Evolutionary conservation across 1,284 basidiomycete species (phyloP).

Genomic region (Ceratobasidium sp.): DNA sequence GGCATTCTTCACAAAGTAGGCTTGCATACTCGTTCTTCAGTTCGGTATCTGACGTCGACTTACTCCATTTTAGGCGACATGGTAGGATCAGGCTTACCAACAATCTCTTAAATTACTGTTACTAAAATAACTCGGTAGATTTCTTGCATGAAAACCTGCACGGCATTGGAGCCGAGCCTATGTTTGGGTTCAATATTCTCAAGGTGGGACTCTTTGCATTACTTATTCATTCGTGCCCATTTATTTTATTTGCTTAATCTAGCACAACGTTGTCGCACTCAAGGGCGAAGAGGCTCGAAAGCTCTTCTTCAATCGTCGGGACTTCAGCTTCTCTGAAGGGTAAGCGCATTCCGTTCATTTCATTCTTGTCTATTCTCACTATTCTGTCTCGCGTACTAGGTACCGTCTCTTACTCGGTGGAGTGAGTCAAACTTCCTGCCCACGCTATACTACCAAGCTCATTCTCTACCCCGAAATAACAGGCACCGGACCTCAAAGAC

Average conservation of each 20-base stretch:
- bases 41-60: background rate
- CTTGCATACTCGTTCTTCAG: background rate
- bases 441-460: background rate
- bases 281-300: constrained; percentile 37
- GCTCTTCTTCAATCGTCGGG: constrained; percentile 15
- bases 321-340: constrained; percentile 35
- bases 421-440: background rate
- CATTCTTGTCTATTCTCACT: too few species aligned
- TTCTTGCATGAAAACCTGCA: constrained; percentile 17
- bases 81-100: background rate
- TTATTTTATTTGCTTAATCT: background rate
- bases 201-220: background rate
- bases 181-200: constrained; percentile 38
- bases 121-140: background rate
- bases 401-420: constrained; percentile 23
- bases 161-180: background rate
- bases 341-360: background rate
- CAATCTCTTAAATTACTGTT: background rate
- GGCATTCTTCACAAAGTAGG: constrained; percentile 37
- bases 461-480: too few species aligned
- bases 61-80: constrained; percentile 21
- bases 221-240: background rate
- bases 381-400: background rate
- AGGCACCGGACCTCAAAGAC: constrained; percentile 16
- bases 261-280: constrained; percentile 39